A percentile compares a stretch with the other conserved stretches of the same genome.
phyloP scores from a whole-genome alignment of 1,284 basidiomycete genomes.

The Irpex sp. region DNA sequence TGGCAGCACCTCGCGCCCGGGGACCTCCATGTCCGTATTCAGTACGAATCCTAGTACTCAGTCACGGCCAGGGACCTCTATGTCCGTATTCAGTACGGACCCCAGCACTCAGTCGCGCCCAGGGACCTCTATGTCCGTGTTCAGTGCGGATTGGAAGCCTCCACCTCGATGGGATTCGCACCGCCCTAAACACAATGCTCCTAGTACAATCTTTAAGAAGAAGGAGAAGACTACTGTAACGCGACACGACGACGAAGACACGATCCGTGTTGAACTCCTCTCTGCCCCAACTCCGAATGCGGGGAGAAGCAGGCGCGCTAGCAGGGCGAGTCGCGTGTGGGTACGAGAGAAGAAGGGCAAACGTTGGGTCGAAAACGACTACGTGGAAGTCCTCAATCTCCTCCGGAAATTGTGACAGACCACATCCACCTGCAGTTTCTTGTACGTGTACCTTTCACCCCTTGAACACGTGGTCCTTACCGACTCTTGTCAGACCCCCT shows the following conservation, averaged over 20 bases:
- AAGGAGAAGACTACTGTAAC: neutral
- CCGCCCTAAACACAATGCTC: neutral
- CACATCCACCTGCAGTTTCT: neutral
- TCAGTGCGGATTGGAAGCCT: neutral
- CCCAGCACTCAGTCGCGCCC: no score
- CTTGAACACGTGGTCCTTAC: neutral
- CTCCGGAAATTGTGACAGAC: slow-evolving; percentile 10
- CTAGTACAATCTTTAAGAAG: neutral
- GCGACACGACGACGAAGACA: neutral
- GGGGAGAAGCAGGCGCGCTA: neutral
- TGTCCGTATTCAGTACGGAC: neutral
- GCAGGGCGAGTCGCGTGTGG: slow-evolving; percentile 12
- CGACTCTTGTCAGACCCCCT: neutral
- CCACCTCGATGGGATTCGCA: neutral
- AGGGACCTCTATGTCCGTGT: neutral
- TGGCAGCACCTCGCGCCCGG: no score
- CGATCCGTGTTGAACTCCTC: slow-evolving; percentile 9
- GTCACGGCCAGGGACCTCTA: neutral
- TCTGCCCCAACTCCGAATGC: neutral
- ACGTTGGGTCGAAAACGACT: slow-evolving; percentile 14
- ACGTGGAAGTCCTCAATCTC: slow-evolving; percentile 10
- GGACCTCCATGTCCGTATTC: no score
- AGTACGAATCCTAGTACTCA: no score
- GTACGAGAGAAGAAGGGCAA: slow-evolving; percentile 16
- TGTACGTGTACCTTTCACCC: neutral